Base-by-base conservation (phyloP, 1,284 basidiomycete species). In the Heterobasidion annosum region DNA sequence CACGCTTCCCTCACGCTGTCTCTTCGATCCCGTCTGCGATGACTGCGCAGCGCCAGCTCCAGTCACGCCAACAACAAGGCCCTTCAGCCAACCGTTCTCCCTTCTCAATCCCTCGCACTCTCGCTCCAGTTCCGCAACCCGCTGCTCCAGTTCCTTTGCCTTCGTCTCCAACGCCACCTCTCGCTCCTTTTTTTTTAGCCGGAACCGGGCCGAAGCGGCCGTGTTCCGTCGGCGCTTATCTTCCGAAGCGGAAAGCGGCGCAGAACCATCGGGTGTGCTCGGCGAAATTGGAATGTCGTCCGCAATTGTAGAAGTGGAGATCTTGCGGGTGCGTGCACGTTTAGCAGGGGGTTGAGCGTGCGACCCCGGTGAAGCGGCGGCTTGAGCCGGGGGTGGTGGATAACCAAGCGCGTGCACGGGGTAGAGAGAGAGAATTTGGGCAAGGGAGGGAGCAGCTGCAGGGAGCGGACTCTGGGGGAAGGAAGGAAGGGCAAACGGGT, bases 121-220 rank as follows among this genome's bases (percentile, higher is more conserved):
- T 62, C 89, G 82, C 70, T 95, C 89, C 8, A 98, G 78, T 63
- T 91, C 87, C 48, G 75, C 76, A 8, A 98, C 89, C 55, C 89
- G 83, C 1, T 75, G 74, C 67, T 94, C 88, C n/a, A 98, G 78
- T 65, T 97, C 93, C 72, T 94, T 94, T 16, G 91, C 86, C 64
- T 87, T 86, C 51, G 78, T 79, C 71, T 99, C 96, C 15, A 99
- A 75, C 9, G 93, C 93, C 13, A 88, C 89, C 73, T 99, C 96
- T 18, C 97, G 79, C 72, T 98, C 93, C 79, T 99, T 99, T 81
- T 99, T 99, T 82, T 99, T 99, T 64, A 95, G 74, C 57, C 96
- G 80, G 81, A 99, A 99, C 13, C 96, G 89, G n/a, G 95, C 95
- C 56, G 90, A 93, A 0, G 96, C 96, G 16, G 93, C 93, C 0